Percentiles rank a stretch among this genome's conserved stretches.
Conservation (phyloP, 768 basidiomycete genomes). For the Panaeolus papilionaceus region DNA sequence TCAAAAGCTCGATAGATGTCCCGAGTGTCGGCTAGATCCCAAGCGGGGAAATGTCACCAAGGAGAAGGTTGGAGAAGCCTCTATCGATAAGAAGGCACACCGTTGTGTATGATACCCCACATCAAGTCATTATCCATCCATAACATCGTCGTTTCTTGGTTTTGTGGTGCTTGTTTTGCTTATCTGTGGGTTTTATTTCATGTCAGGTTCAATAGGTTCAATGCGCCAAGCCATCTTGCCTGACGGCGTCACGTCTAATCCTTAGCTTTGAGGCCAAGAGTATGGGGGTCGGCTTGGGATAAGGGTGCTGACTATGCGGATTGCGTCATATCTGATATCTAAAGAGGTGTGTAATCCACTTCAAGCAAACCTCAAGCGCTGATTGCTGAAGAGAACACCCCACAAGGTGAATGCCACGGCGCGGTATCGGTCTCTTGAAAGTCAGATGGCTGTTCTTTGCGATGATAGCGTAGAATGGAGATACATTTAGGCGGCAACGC, state of each 20-base stretch:
- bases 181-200: not conserved
- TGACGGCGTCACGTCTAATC: not conserved
- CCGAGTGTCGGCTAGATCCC: slow-evolving; percentile 2
- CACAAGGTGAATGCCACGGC: not conserved
- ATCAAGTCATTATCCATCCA: not conserved
- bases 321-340: not conserved
- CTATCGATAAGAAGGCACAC: not conserved
- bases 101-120: not conserved
- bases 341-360: not conserved
- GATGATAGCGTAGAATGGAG: not conserved
- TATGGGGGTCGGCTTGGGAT: not conserved
- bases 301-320: not conserved
- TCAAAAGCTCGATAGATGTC: not conserved
- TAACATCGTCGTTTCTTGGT: not conserved
- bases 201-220: not conserved
- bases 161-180: not conserved
- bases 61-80: not conserved
- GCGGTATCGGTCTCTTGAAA: not conserved
- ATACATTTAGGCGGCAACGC: not conserved
- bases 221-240: not conserved
- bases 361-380: not conserved
- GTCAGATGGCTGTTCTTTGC: not conserved
- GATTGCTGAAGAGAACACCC: not conserved
- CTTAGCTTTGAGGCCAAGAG: not conserved
- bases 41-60: slow-evolving; percentile 5